phyloP scores from a whole-genome alignment of 805 yeast genomes.

The Monosporozyma aerobia region DNA sequence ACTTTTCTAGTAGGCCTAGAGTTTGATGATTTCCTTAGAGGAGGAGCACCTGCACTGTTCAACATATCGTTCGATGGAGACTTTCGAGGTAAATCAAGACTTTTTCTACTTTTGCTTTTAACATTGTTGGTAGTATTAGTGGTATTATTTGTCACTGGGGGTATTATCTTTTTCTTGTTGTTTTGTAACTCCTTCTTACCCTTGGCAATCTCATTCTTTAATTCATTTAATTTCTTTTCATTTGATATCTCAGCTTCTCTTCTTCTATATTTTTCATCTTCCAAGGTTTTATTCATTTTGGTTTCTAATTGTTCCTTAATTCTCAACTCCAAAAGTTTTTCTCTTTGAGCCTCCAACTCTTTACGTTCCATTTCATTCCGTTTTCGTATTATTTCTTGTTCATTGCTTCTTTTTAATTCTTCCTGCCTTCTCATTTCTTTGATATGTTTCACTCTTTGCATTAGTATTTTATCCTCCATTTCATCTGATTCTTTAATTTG shows the following conservation, averaged over 20 bases:
- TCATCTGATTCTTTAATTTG: slow-evolving; percentile 10
- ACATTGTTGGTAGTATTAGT: background rate
- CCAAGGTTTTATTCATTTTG: slow-evolving; percentile 14
- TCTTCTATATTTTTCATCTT: slow-evolving; percentile 9
- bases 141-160: background rate
- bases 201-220: slow-evolving; percentile 1
- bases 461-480: slow-evolving; percentile 15
- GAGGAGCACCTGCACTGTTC: background rate
- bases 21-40: background rate
- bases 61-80: background rate
- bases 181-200: slow-evolving; percentile 2
- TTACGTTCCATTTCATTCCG: slow-evolving; percentile 9
- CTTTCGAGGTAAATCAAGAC: slow-evolving; percentile 5
- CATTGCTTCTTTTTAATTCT: background rate
- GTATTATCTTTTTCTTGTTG: background rate
- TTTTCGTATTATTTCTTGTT: slow-evolving; percentile 2
- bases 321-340: slow-evolving; percentile 16
- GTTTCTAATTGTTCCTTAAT: slow-evolving; percentile 21
- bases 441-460: slow-evolving; percentile 18
- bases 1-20: slow-evolving; percentile 1
- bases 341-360: slow-evolving; percentile 14
- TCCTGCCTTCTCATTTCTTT: slow-evolving; percentile 13
- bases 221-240: slow-evolving; percentile 4
- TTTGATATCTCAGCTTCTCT: slow-evolving; percentile 4
- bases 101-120: slow-evolving; percentile 2